Percentiles rank a stretch among this genome's conserved stretches.
phyloP scores from a whole-genome alignment of 78 protist genomes.

The Planoprotostelium fungivorum region DNA sequence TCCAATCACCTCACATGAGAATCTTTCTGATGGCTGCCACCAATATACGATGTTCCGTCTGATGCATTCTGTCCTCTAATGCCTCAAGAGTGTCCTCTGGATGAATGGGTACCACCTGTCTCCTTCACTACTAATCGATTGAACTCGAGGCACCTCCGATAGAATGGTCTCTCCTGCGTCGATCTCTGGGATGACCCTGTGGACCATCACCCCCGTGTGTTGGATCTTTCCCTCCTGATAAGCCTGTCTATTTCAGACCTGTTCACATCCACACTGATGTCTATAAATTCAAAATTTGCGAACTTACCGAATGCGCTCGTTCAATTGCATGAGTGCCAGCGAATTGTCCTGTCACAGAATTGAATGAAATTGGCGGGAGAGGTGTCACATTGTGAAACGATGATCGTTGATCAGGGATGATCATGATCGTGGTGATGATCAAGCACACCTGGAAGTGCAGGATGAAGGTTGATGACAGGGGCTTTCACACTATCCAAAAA shows the following conservation, averaged over 20 bases:
- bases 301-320: slow-evolving; percentile 32
- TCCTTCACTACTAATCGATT: background rate
- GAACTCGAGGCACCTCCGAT: slow-evolving; percentile 11
- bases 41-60: slow-evolving; percentile 52
- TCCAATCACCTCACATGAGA: no score
- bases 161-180: slow-evolving; percentile 65
- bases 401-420: no score
- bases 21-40: slow-evolving; percentile 39
- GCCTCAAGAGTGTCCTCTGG: slow-evolving; percentile 45
- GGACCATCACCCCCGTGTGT: slow-evolving; percentile 71
- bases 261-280: no score
- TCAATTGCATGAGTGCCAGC: slow-evolving; percentile 73
- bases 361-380: background rate
- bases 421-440: no score
- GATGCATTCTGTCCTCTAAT: slow-evolving; percentile 66
- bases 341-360: slow-evolving; percentile 48
- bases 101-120: slow-evolving; percentile 13
- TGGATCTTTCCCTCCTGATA: slow-evolving; percentile 41
- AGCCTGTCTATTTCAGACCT: no score
- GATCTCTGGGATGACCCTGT: slow-evolving; percentile 64
- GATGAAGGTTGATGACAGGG: slow-evolving; percentile 73
- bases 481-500: slow-evolving; percentile 31
- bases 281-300: no score
- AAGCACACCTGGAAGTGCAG: slow-evolving; percentile 50
- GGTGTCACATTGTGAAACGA: background rate